Conservation (phyloP, 2,329 filamentous ascomycete species). For the Colletotrichum navitas region DNA sequence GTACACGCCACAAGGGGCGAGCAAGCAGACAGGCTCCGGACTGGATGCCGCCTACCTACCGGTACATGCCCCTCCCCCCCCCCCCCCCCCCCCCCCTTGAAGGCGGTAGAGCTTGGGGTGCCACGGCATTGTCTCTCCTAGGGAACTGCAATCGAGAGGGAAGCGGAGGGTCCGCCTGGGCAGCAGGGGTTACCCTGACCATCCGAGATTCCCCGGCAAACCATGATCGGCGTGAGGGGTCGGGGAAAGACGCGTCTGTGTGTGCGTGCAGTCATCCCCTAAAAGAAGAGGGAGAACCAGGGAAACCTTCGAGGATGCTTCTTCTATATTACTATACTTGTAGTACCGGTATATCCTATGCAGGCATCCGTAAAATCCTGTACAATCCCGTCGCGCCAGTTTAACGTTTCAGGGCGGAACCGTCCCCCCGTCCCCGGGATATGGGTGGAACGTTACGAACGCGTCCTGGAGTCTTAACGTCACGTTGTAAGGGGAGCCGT, state of each 20-base stretch:
- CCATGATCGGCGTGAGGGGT: conserved; percentile 12
- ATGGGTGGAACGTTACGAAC: not conserved
- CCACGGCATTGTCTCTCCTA: conserved; percentile 1
- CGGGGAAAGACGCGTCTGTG: conserved; percentile 6
- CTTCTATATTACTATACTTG: not conserved
- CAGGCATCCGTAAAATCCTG: too few species aligned
- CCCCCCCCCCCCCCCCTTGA: not conserved
- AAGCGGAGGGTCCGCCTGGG: not conserved
- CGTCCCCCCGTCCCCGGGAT: not conserved
- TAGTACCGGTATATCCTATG: too few species aligned
- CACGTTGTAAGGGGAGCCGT: not conserved
- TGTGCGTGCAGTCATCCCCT: not conserved
- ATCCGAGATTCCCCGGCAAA: conserved; percentile 26
- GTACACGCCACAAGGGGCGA: not conserved
- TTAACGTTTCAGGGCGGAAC: not conserved
- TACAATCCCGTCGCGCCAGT: not conserved
- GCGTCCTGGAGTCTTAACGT: not conserved
- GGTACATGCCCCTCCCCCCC: too few species aligned
- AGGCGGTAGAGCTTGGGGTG: conserved; percentile 15
- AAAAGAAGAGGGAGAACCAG: not conserved
- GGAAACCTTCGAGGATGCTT: not conserved
- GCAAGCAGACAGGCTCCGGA: not conserved
- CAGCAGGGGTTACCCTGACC: conserved; percentile 15
- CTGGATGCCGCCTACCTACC: not conserved
- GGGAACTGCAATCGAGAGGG: conserved; percentile 2